A percentile compares a stretch with the other conserved stretches of the same genome.
These are phyloP conservation scores for Cadophora luteo-olivacea DNA, from an alignment of 2,329 filamentous ascomycete species.

Conservation along the genomic window DNA sequence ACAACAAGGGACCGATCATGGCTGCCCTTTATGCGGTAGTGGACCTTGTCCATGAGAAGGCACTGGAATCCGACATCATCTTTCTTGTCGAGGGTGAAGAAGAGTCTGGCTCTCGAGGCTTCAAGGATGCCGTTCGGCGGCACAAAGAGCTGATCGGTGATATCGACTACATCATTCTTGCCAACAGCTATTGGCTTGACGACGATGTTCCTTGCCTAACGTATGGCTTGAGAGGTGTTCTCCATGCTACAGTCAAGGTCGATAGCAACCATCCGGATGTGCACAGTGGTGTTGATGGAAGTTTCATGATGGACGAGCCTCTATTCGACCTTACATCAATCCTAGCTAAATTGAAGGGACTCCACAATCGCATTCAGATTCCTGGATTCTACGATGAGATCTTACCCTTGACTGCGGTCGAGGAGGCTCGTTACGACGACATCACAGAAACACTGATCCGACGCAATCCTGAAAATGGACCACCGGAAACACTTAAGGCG, in stretches of 20 bases:
- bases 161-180: slow-evolving; percentile 92
- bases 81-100: slow-evolving; percentile 98
- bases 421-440: slow-evolving; percentile 82
- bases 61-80: slow-evolving; percentile 84
- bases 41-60: slow-evolving; percentile 84
- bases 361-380: slow-evolving; percentile 80
- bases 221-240: slow-evolving; percentile 90
- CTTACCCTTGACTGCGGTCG: slow-evolving; percentile 73
- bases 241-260: slow-evolving; percentile 90
- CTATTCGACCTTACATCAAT: slow-evolving; percentile 89
- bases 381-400: slow-evolving; percentile 90
- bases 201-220: slow-evolving; percentile 95
- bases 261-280: slow-evolving; percentile 87
- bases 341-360: slow-evolving; percentile 81
- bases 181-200: slow-evolving; percentile 98
- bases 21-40: slow-evolving; percentile 93
- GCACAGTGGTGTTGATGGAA: slow-evolving; percentile 97
- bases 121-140: slow-evolving; percentile 79
- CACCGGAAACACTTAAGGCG: slow-evolving; percentile 74
- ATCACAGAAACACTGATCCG: slow-evolving; percentile 80
- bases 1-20: slow-evolving; percentile 96
- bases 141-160: slow-evolving; percentile 87
- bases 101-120: slow-evolving; percentile 91
- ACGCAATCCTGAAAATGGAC: slow-evolving; percentile 66
- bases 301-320: slow-evolving; percentile 86